A percentile compares a stretch with the other conserved stretches of the same genome.
phyloP scores from a whole-genome alignment of 169 alveolate species.

The Plasmodium sp. region DNA sequence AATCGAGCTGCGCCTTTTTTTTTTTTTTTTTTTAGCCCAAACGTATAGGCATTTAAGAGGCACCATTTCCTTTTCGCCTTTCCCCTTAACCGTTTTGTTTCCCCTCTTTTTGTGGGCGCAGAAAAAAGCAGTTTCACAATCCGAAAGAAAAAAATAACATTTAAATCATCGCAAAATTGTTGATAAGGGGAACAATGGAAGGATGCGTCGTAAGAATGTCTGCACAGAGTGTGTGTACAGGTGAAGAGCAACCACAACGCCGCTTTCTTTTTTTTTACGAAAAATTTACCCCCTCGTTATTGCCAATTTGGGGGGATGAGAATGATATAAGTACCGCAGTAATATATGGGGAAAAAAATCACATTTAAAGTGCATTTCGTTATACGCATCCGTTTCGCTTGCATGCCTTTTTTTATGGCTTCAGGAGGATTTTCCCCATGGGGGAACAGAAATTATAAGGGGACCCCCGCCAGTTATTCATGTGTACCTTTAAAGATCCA shows the following conservation, averaged over 20 bases:
- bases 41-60: background rate
- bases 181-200: background rate
- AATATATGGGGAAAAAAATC: background rate
- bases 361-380: background rate
- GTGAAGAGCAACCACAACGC: background rate
- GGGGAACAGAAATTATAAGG: background rate
- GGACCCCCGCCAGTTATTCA: background rate
- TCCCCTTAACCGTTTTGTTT: background rate
- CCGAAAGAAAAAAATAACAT: background rate
- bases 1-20: background rate
- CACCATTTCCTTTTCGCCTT: background rate
- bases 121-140: background rate
- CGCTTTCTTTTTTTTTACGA: background rate
- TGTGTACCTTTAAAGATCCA: background rate
- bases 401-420: background rate
- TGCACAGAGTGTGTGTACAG: background rate
- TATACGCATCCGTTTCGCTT: background rate
- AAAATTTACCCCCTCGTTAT: too few relatives aligned
- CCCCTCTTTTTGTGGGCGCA: background rate
- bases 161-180: background rate
- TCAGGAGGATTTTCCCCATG: background rate
- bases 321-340: background rate
- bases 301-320: background rate
- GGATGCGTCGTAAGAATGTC: background rate
- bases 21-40: background rate